Evolutionary conservation across 495 filamentous ascomycete genomes (phyloP), one percentile per base, ranked within the genome.

Genomic region (Penicillium egyptiacum): DNA sequence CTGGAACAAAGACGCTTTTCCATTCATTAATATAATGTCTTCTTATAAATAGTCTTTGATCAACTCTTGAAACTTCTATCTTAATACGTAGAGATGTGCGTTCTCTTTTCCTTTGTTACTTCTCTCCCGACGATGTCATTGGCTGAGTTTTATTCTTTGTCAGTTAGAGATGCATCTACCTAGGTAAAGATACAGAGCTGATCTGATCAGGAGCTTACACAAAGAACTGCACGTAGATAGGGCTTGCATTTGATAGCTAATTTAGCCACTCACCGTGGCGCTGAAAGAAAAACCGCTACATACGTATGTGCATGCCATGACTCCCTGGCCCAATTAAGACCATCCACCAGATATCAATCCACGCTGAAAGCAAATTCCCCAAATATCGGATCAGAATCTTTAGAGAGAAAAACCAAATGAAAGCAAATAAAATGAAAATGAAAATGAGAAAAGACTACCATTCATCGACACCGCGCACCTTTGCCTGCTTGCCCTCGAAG

Each of bases 391-490:
- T 31, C 17, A 30, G 39, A 45, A 49, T 22, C 39, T 49, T 30
- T 17, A 17, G 7, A 39, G n/a, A 39, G 8, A 59, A 47, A 52
- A 46, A 42, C 20, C 54, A 26, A 30, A 37, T 22, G 42, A 48
- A 49, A 25, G 41, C 22, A 61, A 42, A 35, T 30, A 5, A 19
- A 42, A 59, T 61, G 7, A 20, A 6, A 26, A 19, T 11, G 16
- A 10, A 10, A 42, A 59, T 30, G 60, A 7, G 10, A 14, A 19
- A 14, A 14, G 17, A 37, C 33, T 53, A 53, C 50, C 50, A 53
- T 2, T 77, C 76, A 50, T 77, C 75, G 35, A 72, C 63, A 14
- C 60, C 58, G 12, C 75, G 61, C 31, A 78, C 65, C 55, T 73
- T 72, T 5, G 51, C 50, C 42, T 74, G 66, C 50, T 74, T 76